Conservation (phyloP, 2,329 filamentous ascomycete genomes). For the Venturia effusa region DNA sequence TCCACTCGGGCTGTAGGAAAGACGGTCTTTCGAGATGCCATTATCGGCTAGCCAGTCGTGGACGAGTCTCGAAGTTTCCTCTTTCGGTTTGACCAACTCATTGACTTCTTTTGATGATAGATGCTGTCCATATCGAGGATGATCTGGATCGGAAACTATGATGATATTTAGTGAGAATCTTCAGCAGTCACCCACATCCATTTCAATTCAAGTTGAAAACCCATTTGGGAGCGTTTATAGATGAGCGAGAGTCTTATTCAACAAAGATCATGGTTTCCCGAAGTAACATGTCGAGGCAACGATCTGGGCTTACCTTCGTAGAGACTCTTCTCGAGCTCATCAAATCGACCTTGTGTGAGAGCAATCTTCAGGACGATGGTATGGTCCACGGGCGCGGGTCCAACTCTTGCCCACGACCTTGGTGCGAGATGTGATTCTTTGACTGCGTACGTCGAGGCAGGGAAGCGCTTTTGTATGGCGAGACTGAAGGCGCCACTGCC, state of each 20-base stretch:
- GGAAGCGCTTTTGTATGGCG: not conserved
- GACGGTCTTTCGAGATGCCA: slow-evolving; percentile 32
- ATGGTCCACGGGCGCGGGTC: slow-evolving; percentile 36
- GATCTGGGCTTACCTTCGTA: slow-evolving; percentile 31
- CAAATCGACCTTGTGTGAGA: slow-evolving; percentile 46
- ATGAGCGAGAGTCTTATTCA: not conserved
- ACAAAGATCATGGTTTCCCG: not conserved
- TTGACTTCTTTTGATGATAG: slow-evolving; percentile 50
- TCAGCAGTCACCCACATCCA: not conserved
- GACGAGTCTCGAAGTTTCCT: slow-evolving; percentile 41
- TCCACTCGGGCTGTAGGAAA: slow-evolving; percentile 40
- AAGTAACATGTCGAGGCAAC: not conserved
- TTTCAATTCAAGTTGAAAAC: no score
- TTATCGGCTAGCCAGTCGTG: slow-evolving; percentile 48
- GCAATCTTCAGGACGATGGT: slow-evolving; percentile 46
- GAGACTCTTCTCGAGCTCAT: slow-evolving; percentile 44
- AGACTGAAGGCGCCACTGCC: not conserved
- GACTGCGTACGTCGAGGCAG: slow-evolving; percentile 31
- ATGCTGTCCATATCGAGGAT: slow-evolving; percentile 49
- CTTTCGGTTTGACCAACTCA: slow-evolving; percentile 41
- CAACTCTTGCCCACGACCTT: slow-evolving; percentile 37
- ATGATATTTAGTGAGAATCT: not conserved
- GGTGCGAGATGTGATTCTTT: slow-evolving; percentile 47
- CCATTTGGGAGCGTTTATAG: no score
- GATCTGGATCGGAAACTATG: slow-evolving; percentile 46